Base-by-base conservation (phyloP, 140 eudicot species). In the Oenanthe javanica region DNA sequence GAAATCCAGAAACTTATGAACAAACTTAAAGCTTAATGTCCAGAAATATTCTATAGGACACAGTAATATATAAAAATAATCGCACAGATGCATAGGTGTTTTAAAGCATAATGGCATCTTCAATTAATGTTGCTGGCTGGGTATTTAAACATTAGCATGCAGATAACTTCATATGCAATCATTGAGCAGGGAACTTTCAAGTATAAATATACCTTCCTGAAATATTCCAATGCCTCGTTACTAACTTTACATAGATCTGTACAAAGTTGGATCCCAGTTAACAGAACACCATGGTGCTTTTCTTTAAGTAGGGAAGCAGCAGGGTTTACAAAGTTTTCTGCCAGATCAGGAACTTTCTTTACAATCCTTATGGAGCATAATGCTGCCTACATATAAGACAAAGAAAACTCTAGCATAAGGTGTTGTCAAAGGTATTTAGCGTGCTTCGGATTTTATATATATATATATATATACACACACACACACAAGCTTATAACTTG, bases 261-360 rank as follows among this genome's bases (percentile, higher is more conserved):
- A 80, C 99, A 95, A 84, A 95, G 97, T 86, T 95, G 97, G 78
- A 92, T 84, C 16, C 95, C 97, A 77, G 97, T 92, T 83, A 95
- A 79, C 73, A 95, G 86, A 81, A 90, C 99, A 73, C 97, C 99
- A 85, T 95, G 99, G 81, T 92, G 97, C 87, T 95, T 95, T 88
- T 95, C 99, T 82, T 89, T 95, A 46, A 95, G 93, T 66, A 92
- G 87, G 55, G 92, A 84, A 83, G 97, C 96, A 82, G 94, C 92
- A 85, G 97, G 88, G 67, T 92, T 88, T 59, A 92, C 84, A 75
- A 94, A 94, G 85, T 92, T 92, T 84, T 92, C 98, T 46, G 91
- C 97, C 85, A 94, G 90, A 76, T 94, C 95, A 0, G 98, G 97
- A 23, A 94, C 98, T 89, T 94, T 94, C 92, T 88, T 94, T 84